Percentiles rank a stretch among this genome's conserved stretches.
Evolutionary conservation across 495 filamentous ascomycete species (phyloP).

Genomic region (Penicillium desertorum): DNA sequence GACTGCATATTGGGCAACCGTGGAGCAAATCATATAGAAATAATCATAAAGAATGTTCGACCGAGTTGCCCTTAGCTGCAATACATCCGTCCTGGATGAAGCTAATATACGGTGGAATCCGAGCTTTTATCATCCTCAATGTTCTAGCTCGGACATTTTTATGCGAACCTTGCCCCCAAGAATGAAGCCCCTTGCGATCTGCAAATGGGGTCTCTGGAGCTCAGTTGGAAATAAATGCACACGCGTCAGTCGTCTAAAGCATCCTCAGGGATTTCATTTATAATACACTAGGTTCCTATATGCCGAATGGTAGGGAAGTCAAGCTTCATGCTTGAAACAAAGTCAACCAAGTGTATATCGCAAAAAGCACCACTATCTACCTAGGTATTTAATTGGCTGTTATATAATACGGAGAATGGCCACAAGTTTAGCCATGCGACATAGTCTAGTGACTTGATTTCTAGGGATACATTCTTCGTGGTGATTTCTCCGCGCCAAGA

Average conservation of each 20-base stretch:
- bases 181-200: slow-evolving; percentile 12
- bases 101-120: neutral
- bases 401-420: neutral
- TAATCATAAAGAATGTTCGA: neutral
- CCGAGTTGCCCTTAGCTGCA: neutral
- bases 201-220: neutral
- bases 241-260: slow-evolving; percentile 4
- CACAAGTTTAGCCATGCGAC: neutral
- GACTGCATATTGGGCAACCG: slow-evolving; percentile 17
- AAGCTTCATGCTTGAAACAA: neutral
- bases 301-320: neutral
- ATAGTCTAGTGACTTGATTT: slow-evolving; percentile 1
- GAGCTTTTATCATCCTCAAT: slow-evolving; percentile 5
- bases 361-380: neutral
- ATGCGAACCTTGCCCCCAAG: slow-evolving; percentile 4
- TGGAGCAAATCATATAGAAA: neutral
- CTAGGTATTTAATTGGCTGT: neutral
- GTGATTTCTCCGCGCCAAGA: neutral
- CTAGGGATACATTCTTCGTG: slow-evolving; percentile 10
- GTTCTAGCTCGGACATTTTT: slow-evolving; percentile 7
- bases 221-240: neutral
- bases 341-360: neutral
- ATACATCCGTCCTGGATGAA: neutral
- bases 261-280: neutral
- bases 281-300: neutral